Evolutionary conservation across 352 stramenopile genomes (phyloP), one percentile per base, ranked within the genome.

Genomic region (Halophytophthora batemanensis): DNA sequence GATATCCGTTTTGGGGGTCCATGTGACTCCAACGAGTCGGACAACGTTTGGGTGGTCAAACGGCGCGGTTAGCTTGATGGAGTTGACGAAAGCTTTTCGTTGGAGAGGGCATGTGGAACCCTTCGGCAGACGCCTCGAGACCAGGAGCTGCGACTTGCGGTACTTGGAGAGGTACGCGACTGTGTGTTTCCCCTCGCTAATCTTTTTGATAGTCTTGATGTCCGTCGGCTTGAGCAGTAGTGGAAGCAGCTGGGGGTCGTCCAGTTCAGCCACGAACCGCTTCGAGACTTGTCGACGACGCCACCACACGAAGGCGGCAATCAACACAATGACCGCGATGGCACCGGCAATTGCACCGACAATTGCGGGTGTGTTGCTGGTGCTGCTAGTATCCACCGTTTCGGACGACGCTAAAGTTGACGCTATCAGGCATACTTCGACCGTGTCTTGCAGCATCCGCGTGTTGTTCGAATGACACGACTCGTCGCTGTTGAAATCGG

Each of bases 11-110:
- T 74, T 64, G 41, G 66, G 66, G 1, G 65, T 82, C 73, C 76
- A 87, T 23, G 71, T 63, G 10, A 74, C 72, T n/a, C 76, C 76
- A 8, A 84, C 53, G 45, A 84, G 66, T 17, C 59, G 51, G 2
- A 87, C 71, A 18, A 85, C 46, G 25, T 61, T 72, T 12, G 70
- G 70, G 19, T 83, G 75, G 15, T 79, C 62, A 29, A 86, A 51
- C 44, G 55, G 64, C 4, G 71, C 54, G 23, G 54, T 53, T 3
- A 89, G 53, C 28, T 82, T 79, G 54, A 86, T 81, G 54, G 84
- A 72, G 10, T 64, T 51, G 14, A 86, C 61, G 22, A 86, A 78
- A 13, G 40, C 59, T 45, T 71, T 61, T 1, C 67, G 71, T 39
- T 66, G 68, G 47, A 69, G 52, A 17, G 44, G 57, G 15, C 48